Conservation (phyloP, 148 eudicot genomes). For the Heliamphora exappendiculata region DNA sequence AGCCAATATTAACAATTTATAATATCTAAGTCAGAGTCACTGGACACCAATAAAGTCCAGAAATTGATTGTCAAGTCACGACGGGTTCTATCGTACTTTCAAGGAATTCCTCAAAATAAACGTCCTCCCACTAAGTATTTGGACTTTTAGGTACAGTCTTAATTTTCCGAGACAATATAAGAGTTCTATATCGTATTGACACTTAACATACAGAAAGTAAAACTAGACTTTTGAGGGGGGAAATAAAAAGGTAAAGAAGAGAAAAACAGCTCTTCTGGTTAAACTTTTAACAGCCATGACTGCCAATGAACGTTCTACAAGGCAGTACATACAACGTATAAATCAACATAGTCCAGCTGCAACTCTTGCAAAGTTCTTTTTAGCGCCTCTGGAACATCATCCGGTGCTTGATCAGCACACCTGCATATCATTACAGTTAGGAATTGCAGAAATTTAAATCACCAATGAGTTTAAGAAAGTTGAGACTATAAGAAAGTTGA, state of each 20-base stretch:
- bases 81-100: not conserved
- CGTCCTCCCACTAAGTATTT: not conserved
- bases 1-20: no score
- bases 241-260: not conserved
- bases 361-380: constrained; percentile 43
- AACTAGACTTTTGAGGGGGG: not conserved
- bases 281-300: not conserved
- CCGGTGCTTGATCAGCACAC: constrained; percentile 49
- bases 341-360: constrained; percentile 55
- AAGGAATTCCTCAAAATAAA: not conserved
- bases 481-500: not conserved
- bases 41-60: not conserved
- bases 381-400: constrained; percentile 52
- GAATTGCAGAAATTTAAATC: not conserved
- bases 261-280: not conserved
- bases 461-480: not conserved
- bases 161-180: not conserved
- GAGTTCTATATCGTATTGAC: not conserved
- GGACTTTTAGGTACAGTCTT: not conserved
- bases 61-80: not conserved
- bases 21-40: not conserved
- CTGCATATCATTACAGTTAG: constrained; percentile 28
- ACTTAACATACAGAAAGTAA: not conserved
- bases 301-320: not conserved
- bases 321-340: constrained; percentile 43